Evolutionary conservation across 495 filamentous ascomycete species (phyloP), one percentile per base, ranked within the genome.

Genomic region (Aspergillus heteromorphus): DNA sequence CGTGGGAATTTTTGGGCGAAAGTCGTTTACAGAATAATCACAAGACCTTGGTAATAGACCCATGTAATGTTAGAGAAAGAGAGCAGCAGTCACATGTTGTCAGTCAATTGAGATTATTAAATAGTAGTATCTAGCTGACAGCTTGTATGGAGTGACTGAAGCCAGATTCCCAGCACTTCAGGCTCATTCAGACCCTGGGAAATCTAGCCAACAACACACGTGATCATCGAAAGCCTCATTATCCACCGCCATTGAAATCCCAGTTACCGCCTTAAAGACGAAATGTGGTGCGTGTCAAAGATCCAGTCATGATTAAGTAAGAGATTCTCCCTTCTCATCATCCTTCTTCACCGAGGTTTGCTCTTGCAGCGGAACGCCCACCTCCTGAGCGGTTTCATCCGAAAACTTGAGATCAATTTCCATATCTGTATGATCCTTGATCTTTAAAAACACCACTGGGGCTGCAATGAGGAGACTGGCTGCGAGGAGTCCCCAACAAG

Each of bases 371-470:
- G 55, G 53, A 9, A 61, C 51, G 19, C 67, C 71, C 4, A 68
- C 64, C 20, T 75, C 72, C 45, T 63, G 59, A 36, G 64, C 54
- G 7, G 87, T 92, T 78, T 92, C 88, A 57, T 92, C 89, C 38
- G 85, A 88, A 71, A 89, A 91, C 60, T 83, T 84, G 27, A 96
- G 72, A 71, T 96, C 91, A 43, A 88, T 82, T 65, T 91, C 88
- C 10, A 93, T 58, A 5, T 78, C 66, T 9, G 84, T 80, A 40
- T 80, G 83, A 38, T 95, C 87, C 67, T 86, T 83, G 64, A 96
- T 83, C 73, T 85, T 88, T 63, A 84, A 67, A 65, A 87, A 84
- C 65, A 96, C 85, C 43, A 96, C 83, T 0, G 91, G 89, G 0
- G 83, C 75, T n/a, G 89, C 91, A 56, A 88, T 67, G 42, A 93